Percentiles rank a stretch among this genome's conserved stretches.
Evolutionary conservation across 306 rosid species (phyloP).

Genomic region (Cicer bijugum): DNA sequence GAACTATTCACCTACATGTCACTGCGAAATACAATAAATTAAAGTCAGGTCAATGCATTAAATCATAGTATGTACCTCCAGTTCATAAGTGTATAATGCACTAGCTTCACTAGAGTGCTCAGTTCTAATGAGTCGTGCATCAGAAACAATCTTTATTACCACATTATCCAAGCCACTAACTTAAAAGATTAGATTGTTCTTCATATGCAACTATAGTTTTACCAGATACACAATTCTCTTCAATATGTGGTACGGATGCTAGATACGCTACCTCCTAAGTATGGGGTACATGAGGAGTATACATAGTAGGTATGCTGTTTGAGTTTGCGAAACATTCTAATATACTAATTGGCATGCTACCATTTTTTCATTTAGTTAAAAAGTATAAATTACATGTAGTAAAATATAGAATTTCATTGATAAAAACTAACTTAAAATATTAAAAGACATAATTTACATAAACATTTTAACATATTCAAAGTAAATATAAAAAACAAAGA

Average conservation of each 20-base stretch:
- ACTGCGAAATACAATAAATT: conserved; percentile 21
- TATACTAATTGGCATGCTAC: background rate
- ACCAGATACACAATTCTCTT: background rate
- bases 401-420: background rate
- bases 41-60: conserved; percentile 8
- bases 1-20: background rate
- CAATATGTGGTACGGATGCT: background rate
- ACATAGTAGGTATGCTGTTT: background rate
- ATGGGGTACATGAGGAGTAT: background rate
- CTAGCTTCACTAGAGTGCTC: background rate
- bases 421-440: background rate
- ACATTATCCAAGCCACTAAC: conserved; percentile 23
- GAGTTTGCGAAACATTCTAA: background rate
- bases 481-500: background rate
- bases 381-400: background rate
- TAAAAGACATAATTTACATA: background rate
- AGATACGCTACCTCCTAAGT: background rate
- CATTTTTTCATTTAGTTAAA: background rate
- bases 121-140: background rate
- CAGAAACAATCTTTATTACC: background rate
- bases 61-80: background rate
- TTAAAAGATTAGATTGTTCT: conserved; percentile 13
- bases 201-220: background rate
- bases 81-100: conserved; percentile 3
- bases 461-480: background rate